Percentiles rank a stretch among this genome's conserved stretches.
These are phyloP conservation scores for Picea sitchensis DNA, from an alignment of 75 land plant genomes.

Conservation along the genomic window DNA sequence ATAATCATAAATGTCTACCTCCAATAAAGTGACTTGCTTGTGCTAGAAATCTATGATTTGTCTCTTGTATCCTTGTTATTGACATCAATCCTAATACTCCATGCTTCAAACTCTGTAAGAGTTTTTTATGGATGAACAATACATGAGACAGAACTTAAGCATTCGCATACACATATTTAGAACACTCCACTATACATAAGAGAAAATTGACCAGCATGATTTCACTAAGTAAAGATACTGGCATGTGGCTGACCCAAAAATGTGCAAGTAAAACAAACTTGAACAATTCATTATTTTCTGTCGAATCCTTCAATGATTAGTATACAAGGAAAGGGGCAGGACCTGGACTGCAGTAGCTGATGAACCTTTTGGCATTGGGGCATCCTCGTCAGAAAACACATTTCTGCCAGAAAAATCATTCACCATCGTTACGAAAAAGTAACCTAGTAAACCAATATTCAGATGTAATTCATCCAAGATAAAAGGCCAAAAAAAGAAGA, in stretches of 20 bases:
- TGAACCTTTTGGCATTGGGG: slow-evolving; percentile 55
- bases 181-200: too few relatives aligned
- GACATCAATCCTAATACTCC: neutral
- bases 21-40: neutral
- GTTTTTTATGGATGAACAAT: too few relatives aligned
- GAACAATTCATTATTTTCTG: neutral
- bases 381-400: slow-evolving; percentile 83
- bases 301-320: neutral
- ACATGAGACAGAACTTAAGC: too few relatives aligned
- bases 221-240: too few relatives aligned
- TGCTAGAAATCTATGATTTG: neutral
- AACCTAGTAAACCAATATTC: neutral
- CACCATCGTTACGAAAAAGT: neutral
- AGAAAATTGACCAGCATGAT: too few relatives aligned
- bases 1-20: neutral
- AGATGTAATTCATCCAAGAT: neutral
- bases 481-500: neutral
- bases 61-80: neutral
- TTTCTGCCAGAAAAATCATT: slow-evolving; percentile 50
- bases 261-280: neutral
- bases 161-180: too few relatives aligned
- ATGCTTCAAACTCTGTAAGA: too few relatives aligned
- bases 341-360: slow-evolving; percentile 66
- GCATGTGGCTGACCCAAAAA: neutral
- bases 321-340: neutral